phyloP scores from a whole-genome alignment of 768 basidiomycete species.

The Gloeophyllum trabeum region DNA sequence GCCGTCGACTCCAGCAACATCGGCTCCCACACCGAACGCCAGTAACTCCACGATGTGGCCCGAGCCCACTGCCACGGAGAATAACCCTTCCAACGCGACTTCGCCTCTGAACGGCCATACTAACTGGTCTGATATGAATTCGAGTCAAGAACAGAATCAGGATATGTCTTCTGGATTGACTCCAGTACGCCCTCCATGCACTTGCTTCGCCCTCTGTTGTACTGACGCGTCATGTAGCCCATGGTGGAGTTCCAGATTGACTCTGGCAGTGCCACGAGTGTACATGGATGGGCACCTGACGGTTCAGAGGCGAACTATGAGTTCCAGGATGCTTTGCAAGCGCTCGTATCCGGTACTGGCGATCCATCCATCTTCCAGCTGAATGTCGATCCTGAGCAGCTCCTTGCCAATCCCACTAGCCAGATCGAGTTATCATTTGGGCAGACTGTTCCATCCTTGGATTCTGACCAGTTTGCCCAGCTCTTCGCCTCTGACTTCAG shows the following conservation, averaged over 20 bases:
- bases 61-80: not conserved
- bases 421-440: not conserved
- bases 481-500: too few relatives aligned
- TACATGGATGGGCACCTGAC: not conserved
- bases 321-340: not conserved
- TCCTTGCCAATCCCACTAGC: not conserved
- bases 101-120: too few relatives aligned
- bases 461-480: not conserved
- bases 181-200: not conserved
- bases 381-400: not conserved
- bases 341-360: not conserved
- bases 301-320: not conserved
- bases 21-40: not conserved
- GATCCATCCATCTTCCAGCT: not conserved
- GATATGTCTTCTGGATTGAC: not conserved
- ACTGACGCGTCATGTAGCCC: not conserved
- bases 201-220: not conserved
- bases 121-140: too few relatives aligned
- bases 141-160: not conserved
- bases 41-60: not conserved
- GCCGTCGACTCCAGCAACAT: not conserved
- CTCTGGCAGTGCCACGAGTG: not conserved
- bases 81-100: too few relatives aligned
- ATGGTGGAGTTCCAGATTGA: not conserved
- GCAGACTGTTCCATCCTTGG: not conserved